Base-by-base conservation (phyloP, 495 filamentous ascomycete genomes). In the Penicillium pulvis region DNA sequence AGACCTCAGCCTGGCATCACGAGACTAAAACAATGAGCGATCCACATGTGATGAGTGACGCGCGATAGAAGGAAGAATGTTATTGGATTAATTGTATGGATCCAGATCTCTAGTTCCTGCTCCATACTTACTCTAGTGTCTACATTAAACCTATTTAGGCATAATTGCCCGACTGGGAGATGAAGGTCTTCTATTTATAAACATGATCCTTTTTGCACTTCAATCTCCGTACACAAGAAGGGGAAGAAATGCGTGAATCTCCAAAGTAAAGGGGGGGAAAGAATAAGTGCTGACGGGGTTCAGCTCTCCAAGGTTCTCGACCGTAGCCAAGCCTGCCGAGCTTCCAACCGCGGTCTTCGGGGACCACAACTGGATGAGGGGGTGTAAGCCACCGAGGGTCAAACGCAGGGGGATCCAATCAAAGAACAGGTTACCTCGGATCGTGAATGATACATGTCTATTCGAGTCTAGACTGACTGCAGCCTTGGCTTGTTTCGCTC, bases 41-140 rank as follows among this genome's bases (percentile, higher is more conserved):
- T 60, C 59, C 53, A 65, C 62, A 59, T 61, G 45, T 58, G 61
- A 60, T 58, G 54, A 35, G 50, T 60, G 57, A 12, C 11, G 24
- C 16, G 24, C 43, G 19, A 46, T 46, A 24, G 19, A 24, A 24
- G 7, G 4, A 24, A 23, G 5, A 24, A 46, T 24, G 11, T 24
- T 30, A 50, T 50, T 50, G 47, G 47, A n/a, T 28, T 3, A 16
- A 50, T 50, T 47, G 5, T 41, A 41, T 41, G 39, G 39, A 41
- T 7, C 16, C 6, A 41, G 16, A 41, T 14, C 33, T 41, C 39
- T 41, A 41, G 39, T 41, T 41, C 39, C 39, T 41, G 39, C 14
- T n/a, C 39, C 16, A 41, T 41, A 39, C 31, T 33, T 12, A 36
- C 10, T 36, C 33, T 36, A 36, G 33, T 28, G 33, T 36, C 3